Conservation (phyloP, 805 yeast species). For the Wickerhamomyces silvicola region DNA sequence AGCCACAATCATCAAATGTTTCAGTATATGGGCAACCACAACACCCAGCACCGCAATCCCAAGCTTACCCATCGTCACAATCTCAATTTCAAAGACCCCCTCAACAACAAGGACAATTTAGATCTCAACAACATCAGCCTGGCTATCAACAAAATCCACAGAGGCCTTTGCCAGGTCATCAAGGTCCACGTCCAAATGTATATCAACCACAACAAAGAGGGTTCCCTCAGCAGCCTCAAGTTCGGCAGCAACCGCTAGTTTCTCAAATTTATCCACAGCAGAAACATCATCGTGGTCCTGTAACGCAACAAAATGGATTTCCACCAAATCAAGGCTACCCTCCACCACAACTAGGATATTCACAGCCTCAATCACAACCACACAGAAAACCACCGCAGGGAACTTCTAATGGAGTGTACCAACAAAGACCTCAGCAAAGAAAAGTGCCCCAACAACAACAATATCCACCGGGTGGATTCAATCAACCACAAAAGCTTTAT, state of each 20-base stretch:
- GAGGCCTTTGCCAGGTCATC: background rate
- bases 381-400: slow-evolving; percentile 3
- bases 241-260: background rate
- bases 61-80: slow-evolving; percentile 13
- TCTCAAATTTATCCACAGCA: background rate
- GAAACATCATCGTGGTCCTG: no score
- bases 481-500: background rate
- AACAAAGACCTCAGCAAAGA: slow-evolving; percentile 3
- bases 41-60: slow-evolving; percentile 3
- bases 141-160: slow-evolving; percentile 5
- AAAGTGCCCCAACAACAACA: slow-evolving; percentile 1
- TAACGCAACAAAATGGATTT: slow-evolving; percentile 7
- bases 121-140: slow-evolving; percentile 5
- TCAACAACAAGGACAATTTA: slow-evolving; percentile 5
- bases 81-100: slow-evolving; percentile 6
- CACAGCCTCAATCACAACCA: slow-evolving; percentile 2
- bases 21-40: slow-evolving; percentile 2
- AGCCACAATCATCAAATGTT: slow-evolving; percentile 1
- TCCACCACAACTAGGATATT: background rate
- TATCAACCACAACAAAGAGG: background rate
- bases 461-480: no score
- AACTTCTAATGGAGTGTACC: background rate
- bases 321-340: slow-evolving; percentile 2
- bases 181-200: background rate
- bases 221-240: background rate